Conservation (phyloP, 495 filamentous ascomycete species). For the Tirmania nivea region DNA sequence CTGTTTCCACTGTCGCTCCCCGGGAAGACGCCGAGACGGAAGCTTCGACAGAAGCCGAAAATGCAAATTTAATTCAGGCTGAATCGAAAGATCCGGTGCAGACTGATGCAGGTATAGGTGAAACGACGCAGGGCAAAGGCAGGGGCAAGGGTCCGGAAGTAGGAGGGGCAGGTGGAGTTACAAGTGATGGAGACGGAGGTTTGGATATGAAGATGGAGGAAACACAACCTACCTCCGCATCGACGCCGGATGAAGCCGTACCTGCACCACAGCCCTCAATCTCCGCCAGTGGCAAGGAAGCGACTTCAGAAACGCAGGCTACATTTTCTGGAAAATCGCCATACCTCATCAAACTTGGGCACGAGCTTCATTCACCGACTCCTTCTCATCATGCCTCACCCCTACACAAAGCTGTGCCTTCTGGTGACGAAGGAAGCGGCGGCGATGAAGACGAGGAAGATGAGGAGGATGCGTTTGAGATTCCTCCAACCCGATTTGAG, state of each 20-base stretch:
- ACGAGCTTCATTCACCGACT: constrained; percentile 3
- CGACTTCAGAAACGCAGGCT: neutral
- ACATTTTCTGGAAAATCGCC: constrained; percentile 7
- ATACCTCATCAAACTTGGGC: constrained; percentile 11
- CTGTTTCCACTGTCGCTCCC: constrained; percentile 71
- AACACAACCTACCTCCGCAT: neutral
- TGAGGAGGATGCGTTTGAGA: constrained; percentile 19
- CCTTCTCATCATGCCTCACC: constrained; percentile 1
- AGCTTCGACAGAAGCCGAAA: constrained; percentile 13
- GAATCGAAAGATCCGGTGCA: constrained; percentile 12
- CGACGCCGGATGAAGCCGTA: neutral
- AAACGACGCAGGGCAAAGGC: constrained; percentile 13
- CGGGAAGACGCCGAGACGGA: constrained; percentile 45
- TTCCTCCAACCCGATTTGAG: constrained; percentile 63
- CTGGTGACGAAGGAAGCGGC: neutral
- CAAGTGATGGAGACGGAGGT: neutral
- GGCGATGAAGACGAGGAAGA: neutral
- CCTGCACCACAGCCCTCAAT: neutral
- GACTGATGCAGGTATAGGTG: constrained; percentile 10
- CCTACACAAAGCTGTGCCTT: neutral
- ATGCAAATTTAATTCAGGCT: constrained; percentile 5
- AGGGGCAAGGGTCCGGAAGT: constrained; percentile 13
- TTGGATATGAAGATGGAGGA: neutral
- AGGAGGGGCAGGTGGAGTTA: neutral
- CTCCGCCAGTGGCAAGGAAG: too few relatives aligned